Evolutionary conservation across 176 grass and related monocot species (phyloP).

Genomic region (Lolium multiflorum): DNA sequence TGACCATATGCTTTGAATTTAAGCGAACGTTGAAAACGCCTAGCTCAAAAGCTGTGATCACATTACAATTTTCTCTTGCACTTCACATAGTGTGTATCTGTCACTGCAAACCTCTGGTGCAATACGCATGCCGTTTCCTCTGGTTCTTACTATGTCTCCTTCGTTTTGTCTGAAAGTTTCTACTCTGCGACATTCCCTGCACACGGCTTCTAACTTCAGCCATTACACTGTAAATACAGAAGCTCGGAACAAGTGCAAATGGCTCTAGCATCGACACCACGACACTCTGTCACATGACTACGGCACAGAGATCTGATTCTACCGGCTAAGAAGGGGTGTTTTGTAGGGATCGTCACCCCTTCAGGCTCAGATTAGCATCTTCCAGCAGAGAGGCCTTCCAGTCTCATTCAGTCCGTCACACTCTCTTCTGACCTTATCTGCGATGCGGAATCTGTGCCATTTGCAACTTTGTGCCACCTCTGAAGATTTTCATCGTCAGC

Average conservation of each 20-base stretch:
- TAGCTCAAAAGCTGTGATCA: not conserved
- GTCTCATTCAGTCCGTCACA: constrained; percentile 29
- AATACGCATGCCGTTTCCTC: not conserved
- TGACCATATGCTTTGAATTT: not conserved
- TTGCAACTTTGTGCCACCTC: not conserved
- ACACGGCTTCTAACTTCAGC: constrained; percentile 2
- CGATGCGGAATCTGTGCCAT: not conserved
- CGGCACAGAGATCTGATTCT: constrained; percentile 38
- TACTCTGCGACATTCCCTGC: constrained; percentile 1
- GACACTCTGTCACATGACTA: constrained; percentile 22
- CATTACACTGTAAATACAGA: not conserved
- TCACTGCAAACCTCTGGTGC: constrained; percentile 10
- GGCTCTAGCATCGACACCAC: constrained; percentile 29
- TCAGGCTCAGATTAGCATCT: constrained; percentile 45
- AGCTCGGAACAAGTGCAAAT: constrained; percentile 12
- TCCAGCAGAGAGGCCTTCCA: constrained; percentile 31
- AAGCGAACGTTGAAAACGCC: not conserved
- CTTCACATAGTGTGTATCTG: not conserved
- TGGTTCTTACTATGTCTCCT: no score
- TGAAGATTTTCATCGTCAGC: not conserved
- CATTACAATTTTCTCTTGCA: not conserved
- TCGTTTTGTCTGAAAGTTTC: constrained; percentile 20
- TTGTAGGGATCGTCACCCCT: not conserved
- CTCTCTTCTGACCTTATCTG: constrained; percentile 42
- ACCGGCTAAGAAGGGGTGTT: constrained; percentile 7